Evolutionary conservation across 2,329 filamentous ascomycete species (phyloP).

Genomic region (Aspergillaceae sp.): DNA sequence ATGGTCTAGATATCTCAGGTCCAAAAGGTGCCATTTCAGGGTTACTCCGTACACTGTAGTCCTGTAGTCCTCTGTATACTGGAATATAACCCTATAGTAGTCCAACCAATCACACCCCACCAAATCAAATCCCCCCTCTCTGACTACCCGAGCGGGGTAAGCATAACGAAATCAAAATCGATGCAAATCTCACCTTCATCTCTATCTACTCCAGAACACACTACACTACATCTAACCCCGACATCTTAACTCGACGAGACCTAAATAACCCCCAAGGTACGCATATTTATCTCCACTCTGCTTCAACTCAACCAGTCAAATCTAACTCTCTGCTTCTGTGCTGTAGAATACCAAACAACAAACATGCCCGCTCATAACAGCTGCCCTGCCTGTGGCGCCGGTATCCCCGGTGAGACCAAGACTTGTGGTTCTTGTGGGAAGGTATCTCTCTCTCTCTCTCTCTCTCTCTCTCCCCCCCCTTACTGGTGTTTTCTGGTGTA

Average conservation of each 20-base stretch:
- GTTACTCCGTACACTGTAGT: too few relatives aligned
- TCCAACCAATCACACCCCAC: not conserved
- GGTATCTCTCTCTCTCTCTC: conserved; percentile 5
- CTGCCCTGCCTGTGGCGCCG: conserved; percentile 20
- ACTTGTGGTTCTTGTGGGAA: conserved; percentile 21
- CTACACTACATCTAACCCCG: not conserved
- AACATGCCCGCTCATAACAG: conserved; percentile 16
- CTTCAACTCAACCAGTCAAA: not conserved
- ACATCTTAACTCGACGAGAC: not conserved
- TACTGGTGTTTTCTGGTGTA: too few relatives aligned
- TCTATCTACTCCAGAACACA: not conserved
- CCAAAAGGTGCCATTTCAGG: too few relatives aligned
- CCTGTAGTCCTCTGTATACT: not conserved
- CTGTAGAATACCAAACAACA: not conserved
- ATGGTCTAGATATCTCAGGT: too few relatives aligned
- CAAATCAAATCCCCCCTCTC: not conserved
- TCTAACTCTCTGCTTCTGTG: not conserved
- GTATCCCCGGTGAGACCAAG: conserved; percentile 19
- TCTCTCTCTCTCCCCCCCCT: too few relatives aligned
- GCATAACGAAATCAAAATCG: not conserved
- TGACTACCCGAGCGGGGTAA: not conserved
- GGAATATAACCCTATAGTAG: not conserved
- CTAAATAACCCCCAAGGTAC: not conserved
- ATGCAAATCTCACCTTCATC: not conserved
- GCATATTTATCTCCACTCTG: not conserved